Conservation (phyloP, 176 grass and related monocot species). For the Saccharum officinarum region DNA sequence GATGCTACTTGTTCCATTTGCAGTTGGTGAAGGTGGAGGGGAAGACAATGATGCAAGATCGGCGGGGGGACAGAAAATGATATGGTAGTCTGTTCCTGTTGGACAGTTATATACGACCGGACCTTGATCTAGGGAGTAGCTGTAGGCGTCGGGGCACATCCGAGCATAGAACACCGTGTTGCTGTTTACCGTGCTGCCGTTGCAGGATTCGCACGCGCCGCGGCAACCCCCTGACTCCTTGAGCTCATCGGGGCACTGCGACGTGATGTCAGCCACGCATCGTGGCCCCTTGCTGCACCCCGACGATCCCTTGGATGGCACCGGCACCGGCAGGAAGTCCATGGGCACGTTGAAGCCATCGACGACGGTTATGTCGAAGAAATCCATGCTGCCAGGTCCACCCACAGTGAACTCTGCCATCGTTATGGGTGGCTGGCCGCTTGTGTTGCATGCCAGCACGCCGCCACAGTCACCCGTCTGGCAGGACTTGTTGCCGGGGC, state of each 20-base stretch:
- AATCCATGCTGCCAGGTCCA: background rate
- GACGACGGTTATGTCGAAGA: constrained; percentile 36
- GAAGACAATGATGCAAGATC: background rate
- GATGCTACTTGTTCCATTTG: background rate
- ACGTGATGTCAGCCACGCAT: background rate
- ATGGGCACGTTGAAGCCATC: constrained; percentile 59
- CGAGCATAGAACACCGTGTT: too few relatives aligned
- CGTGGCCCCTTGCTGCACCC: background rate
- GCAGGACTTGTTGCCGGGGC: background rate
- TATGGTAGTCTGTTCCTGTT: constrained; percentile 27
- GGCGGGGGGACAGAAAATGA: constrained; percentile 36
- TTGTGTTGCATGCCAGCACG: background rate
- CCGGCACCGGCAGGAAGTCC: constrained; percentile 37
- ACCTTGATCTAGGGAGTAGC: background rate
- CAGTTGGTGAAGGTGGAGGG: background rate
- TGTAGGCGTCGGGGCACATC: constrained; percentile 39
- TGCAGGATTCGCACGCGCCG: too few relatives aligned
- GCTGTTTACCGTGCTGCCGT: too few relatives aligned
- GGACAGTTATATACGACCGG: constrained; percentile 49
- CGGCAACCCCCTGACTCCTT: too few relatives aligned
- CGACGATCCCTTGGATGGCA: background rate
- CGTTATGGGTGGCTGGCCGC: background rate
- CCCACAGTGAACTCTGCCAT: constrained; percentile 16
- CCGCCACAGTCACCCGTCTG: background rate
- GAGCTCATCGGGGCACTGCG: too few relatives aligned